Evolutionary conservation across 1,284 basidiomycete species (phyloP).

Genomic region (Cystobasidium slooffiae): DNA sequence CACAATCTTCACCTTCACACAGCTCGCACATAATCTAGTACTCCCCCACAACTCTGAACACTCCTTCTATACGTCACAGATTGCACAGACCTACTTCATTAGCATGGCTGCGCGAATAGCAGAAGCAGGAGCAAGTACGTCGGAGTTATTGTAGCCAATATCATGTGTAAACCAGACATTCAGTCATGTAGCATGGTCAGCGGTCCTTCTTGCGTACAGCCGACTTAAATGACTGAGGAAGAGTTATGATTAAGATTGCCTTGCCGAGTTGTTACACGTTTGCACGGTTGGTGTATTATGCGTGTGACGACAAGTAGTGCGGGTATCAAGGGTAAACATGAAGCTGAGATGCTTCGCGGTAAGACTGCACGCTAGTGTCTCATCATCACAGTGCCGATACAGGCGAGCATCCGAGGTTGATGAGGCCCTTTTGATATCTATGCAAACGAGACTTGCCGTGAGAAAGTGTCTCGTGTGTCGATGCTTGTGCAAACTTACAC

Average conservation of each 20-base stretch:
- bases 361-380: too few relatives aligned
- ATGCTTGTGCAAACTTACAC: constrained; percentile 22
- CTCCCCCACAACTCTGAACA: constrained; percentile 64
- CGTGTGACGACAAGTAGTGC: too few relatives aligned
- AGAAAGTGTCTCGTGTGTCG: neutral
- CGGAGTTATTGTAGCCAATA: neutral
- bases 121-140: neutral
- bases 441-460: neutral
- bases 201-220: neutral
- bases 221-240: neutral
- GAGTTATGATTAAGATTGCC: too few relatives aligned
- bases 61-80: constrained; percentile 90
- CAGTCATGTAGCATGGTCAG: neutral
- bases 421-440: constrained; percentile 41
- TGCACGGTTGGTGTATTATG: too few relatives aligned
- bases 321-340: too few relatives aligned
- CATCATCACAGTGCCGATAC: constrained; percentile 18
- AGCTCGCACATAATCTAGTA: constrained; percentile 54
- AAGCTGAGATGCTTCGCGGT: too few relatives aligned
- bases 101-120: constrained; percentile 29
- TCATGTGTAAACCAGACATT: neutral
- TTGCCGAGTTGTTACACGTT: too few relatives aligned
- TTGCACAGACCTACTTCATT: constrained; percentile 66
- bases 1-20: neutral
- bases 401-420: constrained; percentile 39